Percentiles rank a stretch among this genome's conserved stretches.
phyloP scores from a whole-genome alignment of 2,329 filamentous ascomycete species.

The Zymoseptoria pseudotritici region DNA sequence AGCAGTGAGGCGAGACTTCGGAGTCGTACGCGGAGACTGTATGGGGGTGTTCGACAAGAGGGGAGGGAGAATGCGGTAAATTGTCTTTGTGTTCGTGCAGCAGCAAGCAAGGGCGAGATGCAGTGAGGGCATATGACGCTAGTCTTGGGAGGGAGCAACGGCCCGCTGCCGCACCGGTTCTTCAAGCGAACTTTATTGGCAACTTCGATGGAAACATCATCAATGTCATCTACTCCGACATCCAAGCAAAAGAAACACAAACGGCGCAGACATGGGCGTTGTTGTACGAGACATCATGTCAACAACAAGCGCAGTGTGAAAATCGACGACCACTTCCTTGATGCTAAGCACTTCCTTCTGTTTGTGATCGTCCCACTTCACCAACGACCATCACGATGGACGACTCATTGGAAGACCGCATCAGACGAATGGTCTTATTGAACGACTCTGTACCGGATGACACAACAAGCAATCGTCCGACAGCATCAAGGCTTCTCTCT shows the following conservation, averaged over 20 bases:
- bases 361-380: neutral
- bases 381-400: conserved; percentile 5
- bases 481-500: conserved; percentile 8
- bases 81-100: neutral
- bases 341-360: neutral
- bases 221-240: neutral
- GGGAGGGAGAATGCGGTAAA: neutral
- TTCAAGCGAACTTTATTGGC: neutral
- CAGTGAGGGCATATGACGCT: neutral
- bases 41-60: neutral
- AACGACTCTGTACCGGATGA: conserved; percentile 31
- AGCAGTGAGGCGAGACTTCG: too few species aligned
- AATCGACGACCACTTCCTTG: neutral
- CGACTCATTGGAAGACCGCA: conserved; percentile 45
- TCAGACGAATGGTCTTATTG: conserved; percentile 54
- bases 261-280: neutral
- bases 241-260: neutral
- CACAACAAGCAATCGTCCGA: conserved; percentile 2
- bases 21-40: too few species aligned
- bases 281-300: neutral
- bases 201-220: neutral
- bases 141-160: neutral
- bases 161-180: conserved; percentile 18
- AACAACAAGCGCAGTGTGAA: conserved; percentile 4
- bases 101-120: neutral